phyloP scores from a whole-genome alignment of 2,329 filamentous ascomycete genomes.

The Chaetomium strumarium region DNA sequence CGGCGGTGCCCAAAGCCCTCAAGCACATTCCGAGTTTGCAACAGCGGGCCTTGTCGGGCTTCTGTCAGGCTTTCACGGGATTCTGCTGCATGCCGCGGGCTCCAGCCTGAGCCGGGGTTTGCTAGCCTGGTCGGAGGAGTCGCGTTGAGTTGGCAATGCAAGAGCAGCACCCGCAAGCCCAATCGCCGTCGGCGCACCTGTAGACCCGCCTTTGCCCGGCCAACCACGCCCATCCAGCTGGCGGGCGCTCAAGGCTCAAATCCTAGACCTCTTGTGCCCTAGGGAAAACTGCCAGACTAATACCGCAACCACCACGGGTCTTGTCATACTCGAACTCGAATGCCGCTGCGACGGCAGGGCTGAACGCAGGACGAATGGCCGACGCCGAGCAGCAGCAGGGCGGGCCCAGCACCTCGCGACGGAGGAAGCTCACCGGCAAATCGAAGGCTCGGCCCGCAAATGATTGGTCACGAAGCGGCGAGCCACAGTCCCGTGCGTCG shows the following conservation, averaged over 20 bases:
- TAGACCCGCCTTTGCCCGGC: slow-evolving; percentile 19
- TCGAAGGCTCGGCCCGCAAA: slow-evolving; percentile 22
- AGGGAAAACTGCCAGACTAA: slow-evolving; percentile 14
- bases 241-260: slow-evolving; percentile 16
- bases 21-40: background rate
- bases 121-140: slow-evolving; percentile 1
- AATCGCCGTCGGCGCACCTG: slow-evolving; percentile 19
- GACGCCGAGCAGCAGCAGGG: slow-evolving; percentile 24
- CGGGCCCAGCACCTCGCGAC: slow-evolving; percentile 25
- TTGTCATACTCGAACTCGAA: slow-evolving; percentile 7
- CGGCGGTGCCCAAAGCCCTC: slow-evolving; percentile 13
- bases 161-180: slow-evolving; percentile 16
- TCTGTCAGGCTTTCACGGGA: slow-evolving; percentile 19
- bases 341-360: slow-evolving; percentile 6
- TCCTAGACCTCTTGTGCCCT: slow-evolving; percentile 10
- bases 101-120: slow-evolving; percentile 8
- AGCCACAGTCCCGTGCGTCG: slow-evolving; percentile 25
- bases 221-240: slow-evolving; percentile 28
- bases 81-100: background rate
- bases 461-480: slow-evolving; percentile 28
- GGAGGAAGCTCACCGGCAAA: slow-evolving; percentile 23
- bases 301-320: slow-evolving; percentile 4
- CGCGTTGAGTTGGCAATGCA: slow-evolving; percentile 24
- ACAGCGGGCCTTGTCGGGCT: slow-evolving; percentile 18
- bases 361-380: slow-evolving; percentile 29